A percentile compares a stretch with the other conserved stretches of the same genome.
Evolutionary conservation across 108 stramenopile genomes (phyloP).

Genomic region (Schizochytrium sp.): DNA sequence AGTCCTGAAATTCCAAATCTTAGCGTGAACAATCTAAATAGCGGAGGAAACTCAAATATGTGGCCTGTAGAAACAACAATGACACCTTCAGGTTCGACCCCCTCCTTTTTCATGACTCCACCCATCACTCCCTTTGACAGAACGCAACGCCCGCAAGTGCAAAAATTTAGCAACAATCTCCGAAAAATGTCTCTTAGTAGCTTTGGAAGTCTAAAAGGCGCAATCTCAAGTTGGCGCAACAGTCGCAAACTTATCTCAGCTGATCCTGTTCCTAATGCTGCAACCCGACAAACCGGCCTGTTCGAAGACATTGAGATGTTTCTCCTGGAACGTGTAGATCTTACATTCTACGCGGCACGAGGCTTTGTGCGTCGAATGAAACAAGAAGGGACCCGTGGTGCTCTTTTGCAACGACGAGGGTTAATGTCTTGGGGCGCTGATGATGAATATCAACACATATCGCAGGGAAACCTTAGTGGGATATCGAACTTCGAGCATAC

Average conservation of each 20-base stretch:
- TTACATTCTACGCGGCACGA: slow-evolving; percentile 39
- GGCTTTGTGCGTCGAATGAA: slow-evolving; percentile 50
- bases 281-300: slow-evolving; percentile 24
- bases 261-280: slow-evolving; percentile 8
- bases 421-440: background rate
- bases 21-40: no score
- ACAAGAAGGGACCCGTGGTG: background rate
- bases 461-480: no score
- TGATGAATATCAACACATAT: background rate
- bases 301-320: slow-evolving; percentile 61
- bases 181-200: slow-evolving; percentile 50
- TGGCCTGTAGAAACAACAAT: background rate
- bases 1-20: background rate
- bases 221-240: slow-evolving; percentile 44
- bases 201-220: slow-evolving; percentile 45
- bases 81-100: background rate
- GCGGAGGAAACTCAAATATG: background rate
- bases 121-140: slow-evolving; percentile 47
- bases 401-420: background rate
- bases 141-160: background rate
- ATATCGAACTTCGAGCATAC: no score
- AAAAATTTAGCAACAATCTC: background rate
- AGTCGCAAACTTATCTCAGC: slow-evolving; percentile 49
- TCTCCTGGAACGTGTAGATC: slow-evolving; percentile 44
- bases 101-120: slow-evolving; percentile 46